These are phyloP conservation scores for Phoma sp. DNA, from an alignment of 2,329 filamentous ascomycete species.

Conservation along the genomic window DNA sequence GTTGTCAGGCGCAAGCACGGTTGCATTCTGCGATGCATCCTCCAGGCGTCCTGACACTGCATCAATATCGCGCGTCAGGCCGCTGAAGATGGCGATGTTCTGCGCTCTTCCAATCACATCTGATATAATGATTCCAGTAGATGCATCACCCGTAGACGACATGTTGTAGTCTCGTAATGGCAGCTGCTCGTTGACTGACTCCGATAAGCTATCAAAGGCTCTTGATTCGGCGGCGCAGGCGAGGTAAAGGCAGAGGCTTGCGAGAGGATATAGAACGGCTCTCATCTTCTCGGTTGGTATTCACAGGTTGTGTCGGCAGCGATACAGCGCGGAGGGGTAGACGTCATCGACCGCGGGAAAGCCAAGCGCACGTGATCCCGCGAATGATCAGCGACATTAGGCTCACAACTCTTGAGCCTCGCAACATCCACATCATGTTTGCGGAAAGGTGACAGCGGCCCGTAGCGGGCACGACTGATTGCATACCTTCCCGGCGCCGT, in stretches of 20 bases:
- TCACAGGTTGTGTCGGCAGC: conserved; percentile 17
- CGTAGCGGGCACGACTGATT: conserved; percentile 20
- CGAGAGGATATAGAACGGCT: conserved; percentile 33
- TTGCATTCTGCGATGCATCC: conserved; percentile 71
- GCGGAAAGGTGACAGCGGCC: conserved; percentile 21
- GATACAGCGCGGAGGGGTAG: conserved; percentile 25
- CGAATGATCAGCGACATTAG: conserved; percentile 26
- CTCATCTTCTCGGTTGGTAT: conserved; percentile 34
- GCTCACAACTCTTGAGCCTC: conserved; percentile 8
- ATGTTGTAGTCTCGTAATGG: conserved; percentile 39
- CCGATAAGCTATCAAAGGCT: conserved; percentile 38
- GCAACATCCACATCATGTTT: conserved; percentile 20
- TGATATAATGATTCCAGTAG: conserved; percentile 68
- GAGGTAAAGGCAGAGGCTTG: conserved; percentile 38
- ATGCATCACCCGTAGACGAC: conserved; percentile 38
- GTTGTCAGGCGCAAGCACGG: conserved; percentile 87
- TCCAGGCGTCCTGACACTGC: conserved; percentile 72
- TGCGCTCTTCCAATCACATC: conserved; percentile 84
- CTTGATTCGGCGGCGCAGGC: conserved; percentile 41
- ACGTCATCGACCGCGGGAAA: conserved; percentile 42
- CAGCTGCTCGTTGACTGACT: conserved; percentile 39
- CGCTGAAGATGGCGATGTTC: conserved; percentile 81
- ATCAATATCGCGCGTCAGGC: conserved; percentile 76
- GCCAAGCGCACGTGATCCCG: conserved; percentile 44
- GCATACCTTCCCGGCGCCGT: background rate